A percentile compares a stretch with the other conserved stretches of the same genome.
phyloP scores from a whole-genome alignment of 2,329 filamentous ascomycete species.

The Arachnomyces sp. region DNA sequence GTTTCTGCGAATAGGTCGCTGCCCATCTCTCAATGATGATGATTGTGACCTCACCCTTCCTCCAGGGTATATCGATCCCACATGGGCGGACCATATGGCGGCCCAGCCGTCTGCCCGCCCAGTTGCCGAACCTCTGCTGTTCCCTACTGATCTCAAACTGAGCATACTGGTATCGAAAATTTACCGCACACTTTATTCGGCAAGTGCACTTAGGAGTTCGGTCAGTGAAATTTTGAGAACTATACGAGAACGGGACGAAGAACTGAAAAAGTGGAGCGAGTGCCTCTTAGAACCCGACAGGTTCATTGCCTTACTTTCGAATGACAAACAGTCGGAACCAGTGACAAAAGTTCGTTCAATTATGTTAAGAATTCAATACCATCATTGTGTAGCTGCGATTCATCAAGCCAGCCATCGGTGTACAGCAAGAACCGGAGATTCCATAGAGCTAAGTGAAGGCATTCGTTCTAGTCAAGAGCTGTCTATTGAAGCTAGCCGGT shows the following conservation, averaged over 20 bases:
- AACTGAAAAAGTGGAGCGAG: conserved; percentile 44
- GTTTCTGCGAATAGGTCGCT: conserved; percentile 41
- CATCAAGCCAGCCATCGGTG: conserved; percentile 44
- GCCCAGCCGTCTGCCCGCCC: too few relatives aligned
- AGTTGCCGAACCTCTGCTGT: too few relatives aligned
- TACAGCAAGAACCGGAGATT: conserved; percentile 22
- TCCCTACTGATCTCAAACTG: conserved; percentile 38
- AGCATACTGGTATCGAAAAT: conserved; percentile 42
- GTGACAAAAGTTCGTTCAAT: conserved; percentile 39
- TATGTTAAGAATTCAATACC: conserved; percentile 43
- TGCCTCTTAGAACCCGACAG: conserved; percentile 36
- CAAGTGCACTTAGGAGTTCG: conserved; percentile 35
- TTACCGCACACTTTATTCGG: conserved; percentile 39
- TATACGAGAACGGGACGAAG: conserved; percentile 46
- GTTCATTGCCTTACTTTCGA: conserved; percentile 27
- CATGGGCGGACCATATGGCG: too few relatives aligned
- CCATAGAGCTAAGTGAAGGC: conserved; percentile 26
- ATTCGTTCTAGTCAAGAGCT: conserved; percentile 42
- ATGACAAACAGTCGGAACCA: conserved; percentile 24
- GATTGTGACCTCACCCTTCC: conserved; percentile 43
- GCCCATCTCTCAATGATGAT: conserved; percentile 40
- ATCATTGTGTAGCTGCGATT: conserved; percentile 43
- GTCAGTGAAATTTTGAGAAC: conserved; percentile 43
- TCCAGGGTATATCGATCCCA: conserved; percentile 22
- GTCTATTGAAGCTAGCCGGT: conserved; percentile 44